Percentiles rank a stretch among this genome's conserved stretches.
Conservation (phyloP, 2,329 filamentous ascomycete genomes). For the Lasiodiplodia theobromae region DNA sequence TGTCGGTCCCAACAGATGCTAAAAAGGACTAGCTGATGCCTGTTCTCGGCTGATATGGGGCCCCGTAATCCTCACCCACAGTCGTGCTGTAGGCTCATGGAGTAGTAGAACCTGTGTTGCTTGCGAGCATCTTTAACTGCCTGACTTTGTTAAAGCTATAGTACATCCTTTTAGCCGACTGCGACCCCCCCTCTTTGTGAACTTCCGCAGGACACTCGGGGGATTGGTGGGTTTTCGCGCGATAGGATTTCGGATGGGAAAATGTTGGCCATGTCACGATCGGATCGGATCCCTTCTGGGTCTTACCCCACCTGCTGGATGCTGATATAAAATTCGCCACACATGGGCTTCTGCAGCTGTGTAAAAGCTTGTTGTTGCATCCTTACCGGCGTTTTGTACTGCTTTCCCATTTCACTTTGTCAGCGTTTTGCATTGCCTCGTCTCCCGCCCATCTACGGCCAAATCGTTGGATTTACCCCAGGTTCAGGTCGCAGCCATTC, state of each 20-base stretch:
- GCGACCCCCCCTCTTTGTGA: neutral
- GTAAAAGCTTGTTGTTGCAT: neutral
- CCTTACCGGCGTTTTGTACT: neutral
- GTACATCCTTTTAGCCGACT: neutral
- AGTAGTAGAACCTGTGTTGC: neutral
- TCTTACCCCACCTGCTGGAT: conserved; percentile 7
- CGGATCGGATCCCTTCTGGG: conserved; percentile 4
- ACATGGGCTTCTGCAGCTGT: neutral
- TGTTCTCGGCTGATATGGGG: neutral
- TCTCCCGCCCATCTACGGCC: no score
- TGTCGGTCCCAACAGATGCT: neutral
- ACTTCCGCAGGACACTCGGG: neutral
- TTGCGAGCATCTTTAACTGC: no score
- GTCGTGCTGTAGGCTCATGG: neutral
- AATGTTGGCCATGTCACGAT: conserved; percentile 18
- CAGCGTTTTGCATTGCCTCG: neutral
- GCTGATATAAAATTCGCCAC: conserved; percentile 9
- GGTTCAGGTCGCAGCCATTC: neutral
- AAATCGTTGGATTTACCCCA: neutral
- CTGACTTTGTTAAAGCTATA: neutral
- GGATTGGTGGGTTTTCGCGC: no score
- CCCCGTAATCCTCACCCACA: neutral
- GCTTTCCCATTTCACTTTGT: neutral
- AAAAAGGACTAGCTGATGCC: neutral
- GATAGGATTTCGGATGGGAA: neutral